phyloP scores from a whole-genome alignment of 2,329 filamentous ascomycete genomes.

The Beauveria australis region DNA sequence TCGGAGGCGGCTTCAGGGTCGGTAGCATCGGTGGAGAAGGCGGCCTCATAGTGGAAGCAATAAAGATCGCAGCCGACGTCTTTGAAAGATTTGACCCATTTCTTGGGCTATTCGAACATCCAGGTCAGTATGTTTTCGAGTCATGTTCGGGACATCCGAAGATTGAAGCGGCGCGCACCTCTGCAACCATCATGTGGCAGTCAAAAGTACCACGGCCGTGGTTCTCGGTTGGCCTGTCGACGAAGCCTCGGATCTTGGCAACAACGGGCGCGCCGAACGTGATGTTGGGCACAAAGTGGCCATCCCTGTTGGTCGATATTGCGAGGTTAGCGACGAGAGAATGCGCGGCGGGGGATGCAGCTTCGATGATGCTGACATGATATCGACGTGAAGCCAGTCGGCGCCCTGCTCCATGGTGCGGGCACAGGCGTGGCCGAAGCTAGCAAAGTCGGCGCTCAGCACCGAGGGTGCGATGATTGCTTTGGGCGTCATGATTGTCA shows the following conservation, averaged over 20 bases:
- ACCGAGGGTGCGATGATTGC: conserved; percentile 98
- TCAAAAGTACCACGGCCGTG: conserved; percentile 89
- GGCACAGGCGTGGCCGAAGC: conserved; percentile 77
- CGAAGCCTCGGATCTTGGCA: conserved; percentile 82
- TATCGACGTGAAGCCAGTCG: conserved; percentile 93
- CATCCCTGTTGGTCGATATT: conserved; percentile 58
- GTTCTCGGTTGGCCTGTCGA: conserved; percentile 61
- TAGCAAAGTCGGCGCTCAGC: conserved; percentile 89
- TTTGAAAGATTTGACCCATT: conserved; percentile 95
- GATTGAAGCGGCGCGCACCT: conserved; percentile 47
- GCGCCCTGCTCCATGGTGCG: conserved; percentile 79
- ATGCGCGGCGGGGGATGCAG: neutral
- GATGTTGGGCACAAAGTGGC: conserved; percentile 97
- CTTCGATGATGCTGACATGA: conserved; percentile 48
- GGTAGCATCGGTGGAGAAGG: conserved; percentile 78
- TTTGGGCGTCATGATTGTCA: conserved; percentile 64
- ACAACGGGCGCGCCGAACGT: conserved; percentile 95
- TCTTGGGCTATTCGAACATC: conserved; percentile 66
- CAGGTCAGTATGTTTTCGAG: conserved; percentile 2
- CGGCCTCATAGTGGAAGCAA: conserved; percentile 99
- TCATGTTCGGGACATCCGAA: neutral
- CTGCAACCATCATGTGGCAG: conserved; percentile 99
- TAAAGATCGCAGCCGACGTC: conserved; percentile 95
- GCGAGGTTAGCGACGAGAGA: neutral
- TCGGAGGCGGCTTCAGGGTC: conserved; percentile 62